Percentiles rank a stretch among this genome's conserved stretches.
Conservation (phyloP, 495 filamentous ascomycete species). For the Penicillium flavigenum region DNA sequence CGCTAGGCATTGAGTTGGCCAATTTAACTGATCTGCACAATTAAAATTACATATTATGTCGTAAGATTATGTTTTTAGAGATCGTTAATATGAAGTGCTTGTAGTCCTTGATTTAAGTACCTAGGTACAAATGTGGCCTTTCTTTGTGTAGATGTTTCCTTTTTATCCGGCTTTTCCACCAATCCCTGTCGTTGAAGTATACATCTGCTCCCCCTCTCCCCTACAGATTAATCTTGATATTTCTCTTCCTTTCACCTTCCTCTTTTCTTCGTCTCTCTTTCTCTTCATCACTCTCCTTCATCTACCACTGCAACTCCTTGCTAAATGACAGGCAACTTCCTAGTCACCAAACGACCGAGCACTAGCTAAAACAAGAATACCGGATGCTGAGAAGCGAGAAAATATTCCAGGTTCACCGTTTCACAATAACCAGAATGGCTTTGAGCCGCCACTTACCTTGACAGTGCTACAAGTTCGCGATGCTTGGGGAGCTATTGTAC, state of each 20-base stretch:
- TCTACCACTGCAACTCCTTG: background rate
- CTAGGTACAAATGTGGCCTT: too few relatives aligned
- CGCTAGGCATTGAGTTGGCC: background rate
- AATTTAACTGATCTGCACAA: background rate
- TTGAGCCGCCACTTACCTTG: background rate
- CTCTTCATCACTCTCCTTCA: background rate
- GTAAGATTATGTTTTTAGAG: background rate
- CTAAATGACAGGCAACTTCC: background rate
- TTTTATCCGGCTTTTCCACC: constrained; percentile 1
- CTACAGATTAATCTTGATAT: background rate
- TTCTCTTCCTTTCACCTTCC: background rate
- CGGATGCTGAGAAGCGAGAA: background rate
- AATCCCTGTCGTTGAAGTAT: background rate
- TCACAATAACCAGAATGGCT: background rate
- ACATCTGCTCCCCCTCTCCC: background rate
- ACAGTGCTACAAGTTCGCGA: background rate
- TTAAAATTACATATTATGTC: background rate
- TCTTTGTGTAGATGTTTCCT: too few relatives aligned
- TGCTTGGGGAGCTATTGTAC: too few relatives aligned
- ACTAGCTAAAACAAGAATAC: background rate
- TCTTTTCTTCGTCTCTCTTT: background rate
- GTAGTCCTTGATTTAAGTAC: too few relatives aligned
- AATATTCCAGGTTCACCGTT: background rate
- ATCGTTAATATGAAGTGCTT: background rate
- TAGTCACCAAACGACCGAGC: background rate